Conservation (phyloP, 306 rosid genomes). For the Dalbergia oliveri region DNA sequence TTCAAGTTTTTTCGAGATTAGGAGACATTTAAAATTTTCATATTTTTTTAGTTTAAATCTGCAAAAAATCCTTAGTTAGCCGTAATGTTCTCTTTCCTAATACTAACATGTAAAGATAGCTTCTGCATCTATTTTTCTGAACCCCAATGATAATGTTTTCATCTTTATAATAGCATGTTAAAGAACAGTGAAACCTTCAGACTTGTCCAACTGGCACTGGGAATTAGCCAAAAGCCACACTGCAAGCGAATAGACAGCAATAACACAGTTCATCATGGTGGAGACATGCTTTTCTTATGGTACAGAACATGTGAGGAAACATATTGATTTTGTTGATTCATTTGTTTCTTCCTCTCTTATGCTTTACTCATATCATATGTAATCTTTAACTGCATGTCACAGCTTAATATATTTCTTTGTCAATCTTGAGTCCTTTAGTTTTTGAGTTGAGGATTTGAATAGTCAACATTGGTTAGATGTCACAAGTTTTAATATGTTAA, state of each 20-base stretch:
- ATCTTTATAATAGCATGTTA: conserved; percentile 37
- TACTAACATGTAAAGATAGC: background rate
- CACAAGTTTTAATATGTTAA: too few relatives aligned
- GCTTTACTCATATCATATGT: background rate
- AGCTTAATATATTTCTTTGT: background rate
- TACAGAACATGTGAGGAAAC: conserved; percentile 34
- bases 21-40: too few relatives aligned
- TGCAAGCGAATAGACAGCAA: conserved; percentile 30
- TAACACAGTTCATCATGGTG: conserved; percentile 58
- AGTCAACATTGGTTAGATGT: too few relatives aligned
- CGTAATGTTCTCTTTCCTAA: background rate
- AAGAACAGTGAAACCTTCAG: conserved; percentile 25
- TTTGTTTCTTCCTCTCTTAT: background rate
- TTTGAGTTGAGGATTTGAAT: too few relatives aligned
- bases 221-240: conserved; percentile 3
- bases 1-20: too few relatives aligned
- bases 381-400: background rate
- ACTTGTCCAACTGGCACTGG: background rate
- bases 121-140: conserved; percentile 25
- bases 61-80: background rate
- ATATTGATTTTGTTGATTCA: conserved; percentile 10
- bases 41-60: too few relatives aligned
- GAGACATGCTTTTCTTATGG: conserved; percentile 51
- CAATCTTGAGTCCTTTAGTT: background rate
- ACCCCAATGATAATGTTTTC: conserved; percentile 45